Evolutionary conservation across 176 grass and related monocot species (phyloP).

Genomic region (Bromus sterilis): DNA sequence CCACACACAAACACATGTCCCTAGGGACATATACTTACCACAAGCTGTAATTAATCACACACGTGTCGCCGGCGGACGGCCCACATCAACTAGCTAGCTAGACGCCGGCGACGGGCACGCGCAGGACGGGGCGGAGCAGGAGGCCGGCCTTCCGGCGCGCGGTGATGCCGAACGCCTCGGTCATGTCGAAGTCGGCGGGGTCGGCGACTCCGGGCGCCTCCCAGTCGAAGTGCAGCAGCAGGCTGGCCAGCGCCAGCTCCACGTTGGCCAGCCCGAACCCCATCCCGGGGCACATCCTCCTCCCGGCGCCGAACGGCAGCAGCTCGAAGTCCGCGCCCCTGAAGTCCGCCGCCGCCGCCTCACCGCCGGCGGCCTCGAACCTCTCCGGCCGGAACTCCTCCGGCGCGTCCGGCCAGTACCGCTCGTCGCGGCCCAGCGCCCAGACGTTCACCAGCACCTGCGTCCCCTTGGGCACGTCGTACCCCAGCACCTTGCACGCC

Average conservation of each 20-base stretch:
- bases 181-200: conserved; percentile 16
- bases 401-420: conserved; percentile 30
- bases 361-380: conserved; percentile 5
- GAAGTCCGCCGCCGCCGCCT: conserved; percentile 7
- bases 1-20: too few species aligned
- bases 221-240: conserved; percentile 53
- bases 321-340: conserved; percentile 36
- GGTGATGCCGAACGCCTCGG: conserved; percentile 34
- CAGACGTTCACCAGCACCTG: conserved; percentile 51
- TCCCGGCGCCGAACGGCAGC: conserved; percentile 39
- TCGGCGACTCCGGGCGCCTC: background rate
- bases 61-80: background rate
- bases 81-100: background rate
- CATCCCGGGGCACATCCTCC: conserved; percentile 50
- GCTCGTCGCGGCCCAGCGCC: conserved; percentile 51
- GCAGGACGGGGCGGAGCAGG: background rate
- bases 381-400: conserved; percentile 40
- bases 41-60: too few species aligned
- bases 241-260: conserved; percentile 34
- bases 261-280: conserved; percentile 39
- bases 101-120: background rate
- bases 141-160: conserved; percentile 4
- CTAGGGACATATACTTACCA: too few species aligned
- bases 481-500: conserved; percentile 23
- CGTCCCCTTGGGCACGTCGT: conserved; percentile 38